Conservation (phyloP, 2,329 filamentous ascomycete genomes). For the Chrysoporthe deuterocubensis region DNA sequence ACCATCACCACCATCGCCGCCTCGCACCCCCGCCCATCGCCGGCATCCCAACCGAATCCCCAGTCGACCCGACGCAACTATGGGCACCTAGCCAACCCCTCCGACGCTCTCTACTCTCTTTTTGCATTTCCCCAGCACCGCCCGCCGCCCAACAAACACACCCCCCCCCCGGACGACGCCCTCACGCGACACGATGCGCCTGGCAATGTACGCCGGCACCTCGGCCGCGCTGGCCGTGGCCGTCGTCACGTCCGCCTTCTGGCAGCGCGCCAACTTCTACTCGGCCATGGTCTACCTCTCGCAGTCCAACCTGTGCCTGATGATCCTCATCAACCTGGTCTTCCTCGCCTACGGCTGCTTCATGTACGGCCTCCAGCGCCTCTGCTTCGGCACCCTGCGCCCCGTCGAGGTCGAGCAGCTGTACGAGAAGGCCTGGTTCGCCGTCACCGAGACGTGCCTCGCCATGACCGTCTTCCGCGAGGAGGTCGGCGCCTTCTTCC, state of each 20-base stretch:
- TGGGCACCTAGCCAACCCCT: constrained; percentile 27
- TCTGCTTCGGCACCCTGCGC: constrained; percentile 88
- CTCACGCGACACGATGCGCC: constrained; percentile 53
- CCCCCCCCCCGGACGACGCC: background rate
- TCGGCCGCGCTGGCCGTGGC: constrained; percentile 83
- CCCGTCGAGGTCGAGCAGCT: constrained; percentile 96
- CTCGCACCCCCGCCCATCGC: constrained; percentile 12
- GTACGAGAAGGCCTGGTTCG: constrained; percentile 97
- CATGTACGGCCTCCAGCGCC: constrained; percentile 83
- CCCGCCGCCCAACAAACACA: constrained; percentile 10
- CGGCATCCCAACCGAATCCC: constrained; percentile 6
- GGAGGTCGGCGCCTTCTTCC: constrained; percentile 90
- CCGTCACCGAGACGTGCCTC: constrained; percentile 92
- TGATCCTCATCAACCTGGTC: constrained; percentile 91
- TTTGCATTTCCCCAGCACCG: constrained; percentile 9
- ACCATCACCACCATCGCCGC: constrained; percentile 23
- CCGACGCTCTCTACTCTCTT: constrained; percentile 11
- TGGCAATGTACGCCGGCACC: constrained; percentile 65
- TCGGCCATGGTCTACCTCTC: constrained; percentile 95
- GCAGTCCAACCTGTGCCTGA: constrained; percentile 92
- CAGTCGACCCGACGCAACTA: constrained; percentile 23
- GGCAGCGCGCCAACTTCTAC: constrained; percentile 97
- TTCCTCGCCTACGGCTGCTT: constrained; percentile 80
- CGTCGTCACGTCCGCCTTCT: constrained; percentile 87
- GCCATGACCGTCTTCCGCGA: constrained; percentile 99